Base-by-base conservation (phyloP, 2,329 filamentous ascomycete species). In the Aureobasidium sp. region DNA sequence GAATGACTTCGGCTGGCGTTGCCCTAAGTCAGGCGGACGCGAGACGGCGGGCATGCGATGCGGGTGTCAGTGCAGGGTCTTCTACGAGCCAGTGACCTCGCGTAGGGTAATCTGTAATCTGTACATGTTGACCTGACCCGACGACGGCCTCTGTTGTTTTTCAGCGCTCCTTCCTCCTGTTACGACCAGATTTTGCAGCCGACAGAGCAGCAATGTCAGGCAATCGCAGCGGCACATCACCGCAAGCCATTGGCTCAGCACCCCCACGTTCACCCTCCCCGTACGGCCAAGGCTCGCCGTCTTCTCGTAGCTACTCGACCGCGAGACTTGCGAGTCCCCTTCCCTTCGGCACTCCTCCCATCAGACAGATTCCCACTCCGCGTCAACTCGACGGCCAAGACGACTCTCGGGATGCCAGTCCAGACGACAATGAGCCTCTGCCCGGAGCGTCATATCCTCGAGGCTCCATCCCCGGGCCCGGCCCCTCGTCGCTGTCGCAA, bases 401-500 rank as follows among this genome's bases (percentile, higher is more conserved):
- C 49, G 69, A 68, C 69, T 70, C 5, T n/a, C 29, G 10, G 21
- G 21, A 21, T 21, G 21, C 21, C 21, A 21, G 21, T 21, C 21
- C 21, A 11, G 29, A 21, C 30, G 47, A 67, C 66, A 74, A 67
- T 66, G 81, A 85, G 44, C 87, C 89, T 41, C 80, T 95, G 84
- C 63, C 81, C 82, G 59, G 84, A 74, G 63, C 78, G 76, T 66
- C 74, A 74, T 61, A 72, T 79, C 42, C 47, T 42, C 65, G 82
- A 14, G 50, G 84, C 27, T 87, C 84, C 54, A 76, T 85, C 9
- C 84, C 87, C 7, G 91, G 90, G 0, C 91, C 91, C 7, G 91
- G 91, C 29, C 84, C 91, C 53, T 97, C 93, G 30, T 92, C 91
- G 64, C 83, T 97, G 60, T 91, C 93, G 39, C 89, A 90, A 30